Conservation (phyloP, 495 filamentous ascomycete species). For the Neurospora tetraspora region DNA sequence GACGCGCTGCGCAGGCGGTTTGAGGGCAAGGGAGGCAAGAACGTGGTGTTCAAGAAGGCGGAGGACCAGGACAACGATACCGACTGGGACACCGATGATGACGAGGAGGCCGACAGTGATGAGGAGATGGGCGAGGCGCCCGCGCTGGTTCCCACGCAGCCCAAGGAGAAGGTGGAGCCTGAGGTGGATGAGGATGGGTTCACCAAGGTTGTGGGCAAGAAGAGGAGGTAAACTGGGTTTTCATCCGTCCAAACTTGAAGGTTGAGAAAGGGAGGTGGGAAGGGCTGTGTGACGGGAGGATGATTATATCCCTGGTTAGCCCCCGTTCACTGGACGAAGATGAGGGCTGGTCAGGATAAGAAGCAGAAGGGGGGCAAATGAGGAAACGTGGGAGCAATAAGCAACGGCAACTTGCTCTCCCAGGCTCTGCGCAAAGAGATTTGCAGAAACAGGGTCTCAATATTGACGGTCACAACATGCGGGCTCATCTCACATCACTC, state of each 20-base stretch:
- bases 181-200: slow-evolving; percentile 93
- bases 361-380: neutral
- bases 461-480: neutral
- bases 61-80: slow-evolving; percentile 51
- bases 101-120: slow-evolving; percentile 27
- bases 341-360: neutral
- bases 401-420: neutral
- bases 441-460: neutral
- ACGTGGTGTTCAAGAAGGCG: slow-evolving; percentile 47
- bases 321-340: neutral
- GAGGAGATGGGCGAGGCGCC: slow-evolving; percentile 69
- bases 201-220: slow-evolving; percentile 73
- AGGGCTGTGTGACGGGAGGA: neutral
- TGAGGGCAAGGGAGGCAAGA: slow-evolving; percentile 37
- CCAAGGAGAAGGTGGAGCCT: slow-evolving; percentile 54
- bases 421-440: neutral
- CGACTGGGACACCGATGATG: slow-evolving; percentile 43
- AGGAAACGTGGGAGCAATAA: neutral
- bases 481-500: neutral
- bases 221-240: slow-evolving; percentile 35
- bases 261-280: neutral
- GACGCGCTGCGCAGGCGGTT: slow-evolving; percentile 58
- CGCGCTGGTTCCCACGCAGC: slow-evolving; percentile 39
- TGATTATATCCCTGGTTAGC: neutral
- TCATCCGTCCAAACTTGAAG: neutral